phyloP scores from a whole-genome alignment of 75 land plant genomes.

The Ceratopteris richardii region DNA sequence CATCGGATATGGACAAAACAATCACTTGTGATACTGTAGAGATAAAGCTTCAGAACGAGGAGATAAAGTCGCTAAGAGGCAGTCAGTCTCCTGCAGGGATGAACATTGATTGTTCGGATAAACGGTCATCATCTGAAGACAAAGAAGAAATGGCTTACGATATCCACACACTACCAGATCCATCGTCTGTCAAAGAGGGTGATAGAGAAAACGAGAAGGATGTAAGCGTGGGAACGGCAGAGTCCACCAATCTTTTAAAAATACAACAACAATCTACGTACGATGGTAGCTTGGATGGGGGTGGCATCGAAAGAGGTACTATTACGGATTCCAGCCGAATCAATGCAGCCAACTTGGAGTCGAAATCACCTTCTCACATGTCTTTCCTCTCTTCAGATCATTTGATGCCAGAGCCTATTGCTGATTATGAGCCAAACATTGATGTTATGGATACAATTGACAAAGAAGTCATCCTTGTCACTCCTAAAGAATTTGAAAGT shows the following conservation, averaged over 20 bases:
- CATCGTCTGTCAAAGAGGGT: background rate
- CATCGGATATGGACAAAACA: background rate
- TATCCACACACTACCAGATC: background rate
- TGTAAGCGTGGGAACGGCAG: background rate
- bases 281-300: background rate
- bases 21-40: background rate
- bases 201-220: background rate
- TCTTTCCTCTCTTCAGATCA: background rate
- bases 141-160: background rate
- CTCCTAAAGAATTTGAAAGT: background rate
- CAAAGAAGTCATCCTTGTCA: background rate
- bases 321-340: background rate
- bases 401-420: background rate
- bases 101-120: background rate
- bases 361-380: background rate
- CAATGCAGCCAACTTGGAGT: background rate
- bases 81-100: constrained; percentile 2
- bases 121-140: background rate
- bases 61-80: background rate
- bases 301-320: background rate
- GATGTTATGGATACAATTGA: background rate
- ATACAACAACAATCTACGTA: background rate
- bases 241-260: background rate
- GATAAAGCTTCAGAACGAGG: background rate
- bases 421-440: background rate